phyloP scores from a whole-genome alignment of 1,284 basidiomycete species.

The Trametes versicolor region DNA sequence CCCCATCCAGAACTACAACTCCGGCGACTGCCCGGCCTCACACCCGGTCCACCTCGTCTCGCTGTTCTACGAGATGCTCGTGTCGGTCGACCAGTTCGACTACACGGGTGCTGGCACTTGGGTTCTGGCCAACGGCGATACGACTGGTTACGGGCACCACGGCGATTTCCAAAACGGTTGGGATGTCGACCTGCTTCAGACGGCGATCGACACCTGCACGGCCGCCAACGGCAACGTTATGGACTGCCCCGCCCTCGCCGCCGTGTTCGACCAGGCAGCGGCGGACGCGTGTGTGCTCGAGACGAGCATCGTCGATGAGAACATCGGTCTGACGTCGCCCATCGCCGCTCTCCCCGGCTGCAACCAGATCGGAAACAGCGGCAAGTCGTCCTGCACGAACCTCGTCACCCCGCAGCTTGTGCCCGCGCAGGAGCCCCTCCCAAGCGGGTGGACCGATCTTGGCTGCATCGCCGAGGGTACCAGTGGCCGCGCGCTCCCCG shows the following conservation, averaged over 20 bases:
- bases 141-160: slow-evolving; percentile 45
- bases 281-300: slow-evolving; percentile 39
- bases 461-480: slow-evolving; percentile 44
- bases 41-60: slow-evolving; percentile 45
- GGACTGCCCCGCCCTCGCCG: slow-evolving; percentile 36
- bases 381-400: slow-evolving; percentile 26
- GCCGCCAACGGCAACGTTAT: slow-evolving; percentile 36
- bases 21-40: slow-evolving; percentile 43
- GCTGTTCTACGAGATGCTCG: slow-evolving; percentile 46
- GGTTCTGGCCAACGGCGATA: slow-evolving; percentile 45
- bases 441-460: slow-evolving; percentile 39
- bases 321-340: slow-evolving; percentile 36
- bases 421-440: slow-evolving; percentile 33
- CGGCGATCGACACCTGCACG: slow-evolving; percentile 43
- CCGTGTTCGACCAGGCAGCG: slow-evolving; percentile 35
- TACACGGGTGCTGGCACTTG: slow-evolving; percentile 42
- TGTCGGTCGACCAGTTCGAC: slow-evolving; percentile 36
- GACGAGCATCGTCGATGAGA: slow-evolving; percentile 39
- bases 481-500: slow-evolving; percentile 41
- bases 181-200: slow-evolving; percentile 43
- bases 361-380: slow-evolving; percentile 41
- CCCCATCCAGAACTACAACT: slow-evolving; percentile 49
- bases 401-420: slow-evolving; percentile 28
- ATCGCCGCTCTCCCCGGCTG: slow-evolving; percentile 42
- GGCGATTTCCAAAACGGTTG: slow-evolving; percentile 48